Evolutionary conservation across 2,329 filamentous ascomycete genomes (phyloP).

Genomic region (Arthroderma uncinatum): DNA sequence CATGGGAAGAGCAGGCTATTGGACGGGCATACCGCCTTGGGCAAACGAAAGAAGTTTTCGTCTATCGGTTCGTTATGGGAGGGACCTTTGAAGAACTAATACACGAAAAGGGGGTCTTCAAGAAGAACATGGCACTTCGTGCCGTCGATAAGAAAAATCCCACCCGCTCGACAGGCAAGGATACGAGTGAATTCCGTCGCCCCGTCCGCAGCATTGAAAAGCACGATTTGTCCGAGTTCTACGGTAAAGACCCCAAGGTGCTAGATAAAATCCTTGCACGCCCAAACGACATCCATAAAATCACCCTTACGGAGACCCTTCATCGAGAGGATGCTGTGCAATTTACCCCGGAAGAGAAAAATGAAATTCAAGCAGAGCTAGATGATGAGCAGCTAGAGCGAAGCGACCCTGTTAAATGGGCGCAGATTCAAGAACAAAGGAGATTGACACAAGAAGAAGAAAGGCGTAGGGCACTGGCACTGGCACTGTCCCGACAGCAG

Average conservation of each 20-base stretch:
- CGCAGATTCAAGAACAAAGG: conserved; percentile 17
- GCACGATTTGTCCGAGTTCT: conserved; percentile 42
- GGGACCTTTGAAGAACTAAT: conserved; percentile 70
- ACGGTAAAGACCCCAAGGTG: conserved; percentile 49
- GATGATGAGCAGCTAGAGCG: conserved; percentile 32
- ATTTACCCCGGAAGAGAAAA: conserved; percentile 47
- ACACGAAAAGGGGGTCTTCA: conserved; percentile 67
- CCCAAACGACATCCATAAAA: conserved; percentile 27
- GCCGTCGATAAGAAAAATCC: conserved; percentile 78
- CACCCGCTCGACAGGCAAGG: conserved; percentile 51
- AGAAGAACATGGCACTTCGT: conserved; percentile 64
- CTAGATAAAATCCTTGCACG: conserved; percentile 45
- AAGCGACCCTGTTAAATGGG: conserved; percentile 27
- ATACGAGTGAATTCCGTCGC: conserved; percentile 46
- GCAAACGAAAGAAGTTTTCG: conserved; percentile 67
- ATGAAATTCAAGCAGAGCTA: conserved; percentile 41
- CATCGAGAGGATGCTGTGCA: conserved; percentile 55
- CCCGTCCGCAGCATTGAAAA: conserved; percentile 44
- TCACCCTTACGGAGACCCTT: conserved; percentile 61
- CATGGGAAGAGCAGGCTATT: conserved; percentile 74
- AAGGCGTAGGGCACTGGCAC: background rate
- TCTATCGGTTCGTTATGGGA: conserved; percentile 68
- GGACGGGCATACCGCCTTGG: conserved; percentile 78
- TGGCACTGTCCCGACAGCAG: no score
- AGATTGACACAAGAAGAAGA: background rate